Evolutionary conservation across 2,329 filamentous ascomycete species (phyloP), one percentile per base, ranked within the genome.

Genomic region (Biscogniauxia marginata): DNA sequence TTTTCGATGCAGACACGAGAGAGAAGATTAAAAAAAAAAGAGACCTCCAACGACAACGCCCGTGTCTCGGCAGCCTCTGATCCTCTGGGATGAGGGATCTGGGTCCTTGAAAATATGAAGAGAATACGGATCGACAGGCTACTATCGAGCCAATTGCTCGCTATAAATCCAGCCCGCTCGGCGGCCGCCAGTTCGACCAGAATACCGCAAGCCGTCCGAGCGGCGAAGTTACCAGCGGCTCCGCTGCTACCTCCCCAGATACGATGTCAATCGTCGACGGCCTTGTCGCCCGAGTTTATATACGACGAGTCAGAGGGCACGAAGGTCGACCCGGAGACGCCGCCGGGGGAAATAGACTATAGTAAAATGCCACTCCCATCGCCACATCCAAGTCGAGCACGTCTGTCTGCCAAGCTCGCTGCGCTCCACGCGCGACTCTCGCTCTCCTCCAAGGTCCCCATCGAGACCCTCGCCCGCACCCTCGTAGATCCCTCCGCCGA

Each of bases 351-450:
- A 46, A 19, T 49, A 61, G 65, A 58, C 65, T 65, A 66, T 63
- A 70, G 65, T 62, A 68, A 55, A 67, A 70, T 66, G 58, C 70
- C 71, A 60, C 79, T 88, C 62, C 89, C 90, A 52, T 93, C 91
- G 67, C 91, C 91, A 63, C 83, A 83, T 53, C 85, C 86, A 63
- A 77, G 83, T 66, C 81, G 81, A 63, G 89, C 91, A 46, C 76
- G 80, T 58, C 74, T 79, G 63, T 98, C 93, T 48, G 87, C 92
- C 60, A 98, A 97, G 79, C 88, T 99, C 66, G 87, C 92, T 62
- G 93, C 95, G 63, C 85, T 99, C 47, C 93, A 97, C 74, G 91
- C 93, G 66, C 90, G 95, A 73, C 84, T 99, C 59, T 85, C 86
- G 44, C 85, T 99, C 55, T 88, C 93, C 21, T 82, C 84, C 60